A percentile compares a stretch with the other conserved stretches of the same genome.
Conservation (phyloP, 768 basidiomycete species). For the Favolaschia claudopus region DNA sequence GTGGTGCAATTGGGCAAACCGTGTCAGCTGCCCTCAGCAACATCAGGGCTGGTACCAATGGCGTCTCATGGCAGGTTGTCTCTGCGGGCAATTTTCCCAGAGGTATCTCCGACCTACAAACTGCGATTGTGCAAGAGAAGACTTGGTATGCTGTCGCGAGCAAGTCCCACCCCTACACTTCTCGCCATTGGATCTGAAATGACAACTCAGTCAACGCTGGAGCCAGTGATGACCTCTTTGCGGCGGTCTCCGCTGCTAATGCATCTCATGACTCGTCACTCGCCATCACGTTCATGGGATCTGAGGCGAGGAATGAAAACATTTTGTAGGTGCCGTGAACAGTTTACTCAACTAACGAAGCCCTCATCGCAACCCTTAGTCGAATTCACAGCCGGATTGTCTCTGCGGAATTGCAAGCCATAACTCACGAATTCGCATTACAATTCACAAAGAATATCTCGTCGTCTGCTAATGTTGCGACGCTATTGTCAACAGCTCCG, state of each 20-base stretch:
- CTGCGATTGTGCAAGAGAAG: conserved; percentile 55
- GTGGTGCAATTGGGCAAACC: conserved; percentile 54
- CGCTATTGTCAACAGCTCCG: conserved; percentile 46
- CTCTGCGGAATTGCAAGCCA: conserved; percentile 1
- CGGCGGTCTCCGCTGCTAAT: not conserved
- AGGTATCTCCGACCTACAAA: conserved; percentile 50
- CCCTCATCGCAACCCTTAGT: no score
- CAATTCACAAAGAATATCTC: conserved; percentile 31
- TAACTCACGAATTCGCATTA: conserved; percentile 39
- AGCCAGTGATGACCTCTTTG: conserved; percentile 34
- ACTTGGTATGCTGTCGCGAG: conserved; percentile 64
- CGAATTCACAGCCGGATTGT: no score
- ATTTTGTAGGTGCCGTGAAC: not conserved
- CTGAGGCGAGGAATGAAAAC: conserved; percentile 9
- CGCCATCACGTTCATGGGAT: conserved; percentile 11
- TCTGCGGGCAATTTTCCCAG: conserved; percentile 52
- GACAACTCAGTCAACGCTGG: conserved; percentile 49
- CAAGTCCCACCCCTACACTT: conserved; percentile 35
- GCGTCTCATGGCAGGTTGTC: conserved; percentile 55
- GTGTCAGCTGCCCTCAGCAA: conserved; percentile 50
- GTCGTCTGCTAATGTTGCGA: conserved; percentile 31
- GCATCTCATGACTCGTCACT: not conserved
- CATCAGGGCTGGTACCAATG: conserved; percentile 33
- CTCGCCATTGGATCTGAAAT: not conserved
- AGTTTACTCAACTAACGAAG: no score